These are phyloP conservation scores for Botrytis hyacinthi DNA, from an alignment of 2,329 filamentous ascomycete species.

Conservation along the genomic window DNA sequence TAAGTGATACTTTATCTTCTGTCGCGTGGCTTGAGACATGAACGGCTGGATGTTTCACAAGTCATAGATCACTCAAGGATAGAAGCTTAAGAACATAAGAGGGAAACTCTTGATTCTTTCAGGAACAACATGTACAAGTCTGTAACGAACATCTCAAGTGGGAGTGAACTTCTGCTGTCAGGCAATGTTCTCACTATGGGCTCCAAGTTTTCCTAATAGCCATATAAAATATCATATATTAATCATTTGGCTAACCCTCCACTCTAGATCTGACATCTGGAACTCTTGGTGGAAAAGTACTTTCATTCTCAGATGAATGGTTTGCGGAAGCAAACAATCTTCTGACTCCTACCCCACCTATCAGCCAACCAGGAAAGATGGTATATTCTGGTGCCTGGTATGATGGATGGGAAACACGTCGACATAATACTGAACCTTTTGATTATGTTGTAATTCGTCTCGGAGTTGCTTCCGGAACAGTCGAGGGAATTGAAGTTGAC, in stretches of 20 bases:
- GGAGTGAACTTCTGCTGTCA: background rate
- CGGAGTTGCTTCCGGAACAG: constrained; percentile 67
- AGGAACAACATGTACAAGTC: background rate
- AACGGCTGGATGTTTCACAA: background rate
- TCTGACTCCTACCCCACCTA: constrained; percentile 60
- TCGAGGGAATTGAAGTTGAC: constrained; percentile 75
- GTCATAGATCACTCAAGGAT: background rate
- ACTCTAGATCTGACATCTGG: constrained; percentile 59
- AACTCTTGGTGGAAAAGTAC: constrained; percentile 59
- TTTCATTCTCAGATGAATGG: constrained; percentile 67
- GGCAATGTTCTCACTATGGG: background rate
- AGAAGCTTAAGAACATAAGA: background rate
- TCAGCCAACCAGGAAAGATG: constrained; percentile 65
- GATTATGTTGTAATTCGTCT: constrained; percentile 67
- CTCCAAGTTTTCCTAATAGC: background rate
- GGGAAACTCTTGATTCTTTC: background rate
- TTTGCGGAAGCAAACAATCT: constrained; percentile 66
- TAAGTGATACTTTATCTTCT: constrained; percentile 40
- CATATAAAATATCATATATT: background rate
- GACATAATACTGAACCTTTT: constrained; percentile 62
- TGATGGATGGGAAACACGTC: constrained; percentile 67
- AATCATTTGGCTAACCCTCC: constrained; percentile 20
- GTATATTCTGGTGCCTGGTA: constrained; percentile 69
- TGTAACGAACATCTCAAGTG: background rate
- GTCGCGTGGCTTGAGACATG: background rate